Evolutionary conservation across 108 stramenopile genomes (phyloP), one percentile per base, ranked within the genome.

Genomic region (Discostella pseudostelligera): DNA sequence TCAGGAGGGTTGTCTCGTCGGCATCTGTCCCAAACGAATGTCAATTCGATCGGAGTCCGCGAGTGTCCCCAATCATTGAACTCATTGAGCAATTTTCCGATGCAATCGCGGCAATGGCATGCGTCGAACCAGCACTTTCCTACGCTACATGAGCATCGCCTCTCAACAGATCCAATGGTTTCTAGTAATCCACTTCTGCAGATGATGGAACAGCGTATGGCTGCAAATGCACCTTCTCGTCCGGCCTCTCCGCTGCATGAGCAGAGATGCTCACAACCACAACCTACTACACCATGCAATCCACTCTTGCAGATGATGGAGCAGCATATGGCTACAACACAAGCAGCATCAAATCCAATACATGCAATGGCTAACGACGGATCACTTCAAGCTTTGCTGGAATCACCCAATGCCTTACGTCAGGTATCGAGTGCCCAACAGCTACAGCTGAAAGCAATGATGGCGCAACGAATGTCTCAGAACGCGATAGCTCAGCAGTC

Each of bases 161-260:
- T 13, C 42, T 7, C 54, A 32, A 32, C 32, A 35, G 17, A 35
- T 19, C 35, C 58, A 39, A 25, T 26, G 40, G 0, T 53, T 29
- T 3, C 64, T 8, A 55, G 26, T 4, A 76, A 76, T 53, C 75
- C 75, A 28, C 39, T 76, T 39, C 62, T 76, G 47, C 62, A 57
- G 49, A 37, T 76, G 56, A 56, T 76, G 67, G 75, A 69, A 40
- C 49, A 68, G 39, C 75, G 75, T 40, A 76, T 76, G 75, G 62
- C 75, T 14, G 62, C 67, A 19, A 56, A 58, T 40, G 19, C 39
- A 32, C 4, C 32, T 32, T 32, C 32, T 32, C 32, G 32, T 32
- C 5, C 3, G 3, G 32, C 32, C 4, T 5, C 32, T 32, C 32
- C 32, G 32, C 32, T 32, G 32, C 32, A 32, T 5, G 32, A 32